Conservation (phyloP, 2,329 filamentous ascomycete genomes). For the Colletotrichum sp. region DNA sequence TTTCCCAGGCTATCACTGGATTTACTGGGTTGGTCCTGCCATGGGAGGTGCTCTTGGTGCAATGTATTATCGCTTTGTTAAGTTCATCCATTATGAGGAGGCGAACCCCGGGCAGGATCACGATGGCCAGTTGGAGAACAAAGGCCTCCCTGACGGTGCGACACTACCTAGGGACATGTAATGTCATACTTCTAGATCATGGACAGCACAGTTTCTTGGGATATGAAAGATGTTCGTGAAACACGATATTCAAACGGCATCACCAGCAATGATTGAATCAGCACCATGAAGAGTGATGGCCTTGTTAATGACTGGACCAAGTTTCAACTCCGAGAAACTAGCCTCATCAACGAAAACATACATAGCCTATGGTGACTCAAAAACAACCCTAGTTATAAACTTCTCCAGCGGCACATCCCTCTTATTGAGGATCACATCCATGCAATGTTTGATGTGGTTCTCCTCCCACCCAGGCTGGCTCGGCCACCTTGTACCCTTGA, state of each 20-base stretch:
- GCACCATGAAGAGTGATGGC: too few species aligned
- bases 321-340: background rate
- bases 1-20: conserved; percentile 56
- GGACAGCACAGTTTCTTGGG: rapidly evolving
- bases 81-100: conserved; percentile 18
- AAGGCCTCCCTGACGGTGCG: background rate
- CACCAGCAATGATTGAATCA: background rate
- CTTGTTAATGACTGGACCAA: rapidly evolving
- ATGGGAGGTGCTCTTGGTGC: conserved; percentile 8
- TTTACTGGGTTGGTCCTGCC: conserved; percentile 42
- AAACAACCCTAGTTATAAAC: background rate
- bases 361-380: background rate
- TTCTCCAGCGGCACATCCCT: background rate
- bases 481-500: background rate
- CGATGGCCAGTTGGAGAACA: background rate
- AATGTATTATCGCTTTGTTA: conserved; percentile 19
- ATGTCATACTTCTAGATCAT: background rate
- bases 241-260: background rate
- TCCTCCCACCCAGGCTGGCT: background rate
- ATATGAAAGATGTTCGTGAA: background rate
- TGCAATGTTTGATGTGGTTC: background rate
- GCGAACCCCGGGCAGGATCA: conserved; percentile 24
- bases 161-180: background rate
- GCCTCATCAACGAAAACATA: background rate
- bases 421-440: background rate